Evolutionary conservation across 495 filamentous ascomycete genomes (phyloP).

Genomic region (Neurospora sp.): DNA sequence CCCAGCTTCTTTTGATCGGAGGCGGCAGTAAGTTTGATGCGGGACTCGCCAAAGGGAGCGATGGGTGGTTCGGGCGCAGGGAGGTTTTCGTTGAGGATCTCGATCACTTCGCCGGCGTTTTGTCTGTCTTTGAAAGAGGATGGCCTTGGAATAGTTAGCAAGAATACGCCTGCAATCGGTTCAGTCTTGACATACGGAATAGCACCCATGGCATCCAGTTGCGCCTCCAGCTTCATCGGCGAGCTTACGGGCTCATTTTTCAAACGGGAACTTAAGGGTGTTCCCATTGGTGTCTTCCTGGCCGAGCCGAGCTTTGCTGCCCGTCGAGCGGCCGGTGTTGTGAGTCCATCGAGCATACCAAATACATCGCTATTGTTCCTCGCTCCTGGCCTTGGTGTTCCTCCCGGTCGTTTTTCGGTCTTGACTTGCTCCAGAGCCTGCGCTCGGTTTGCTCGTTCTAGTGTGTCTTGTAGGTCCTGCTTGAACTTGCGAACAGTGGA

Average conservation of each 20-base stretch:
- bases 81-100: constrained; percentile 74
- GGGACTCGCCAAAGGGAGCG: constrained; percentile 60
- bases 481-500: constrained; percentile 67
- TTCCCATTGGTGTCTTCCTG: constrained; percentile 50
- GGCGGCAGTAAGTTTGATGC: constrained; percentile 71
- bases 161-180: not conserved
- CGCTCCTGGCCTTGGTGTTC: constrained; percentile 54
- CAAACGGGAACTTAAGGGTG: constrained; percentile 34
- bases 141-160: constrained; percentile 21
- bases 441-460: constrained; percentile 58
- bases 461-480: constrained; percentile 69
- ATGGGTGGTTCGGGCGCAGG: constrained; percentile 57
- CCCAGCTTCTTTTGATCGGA: constrained; percentile 82
- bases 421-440: constrained; percentile 31
- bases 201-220: constrained; percentile 28
- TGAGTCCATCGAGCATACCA: constrained; percentile 78
- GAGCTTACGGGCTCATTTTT: constrained; percentile 36
- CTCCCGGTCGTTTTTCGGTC: constrained; percentile 50
- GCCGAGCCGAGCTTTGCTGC: constrained; percentile 39
- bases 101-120: constrained; percentile 69
- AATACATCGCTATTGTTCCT: constrained; percentile 58
- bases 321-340: constrained; percentile 47
- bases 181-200: constrained; percentile 21
- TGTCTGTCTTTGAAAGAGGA: constrained; percentile 59
- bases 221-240: constrained; percentile 33